phyloP scores from a whole-genome alignment of 2,329 filamentous ascomycete species.

The Epichloe gansuensis region DNA sequence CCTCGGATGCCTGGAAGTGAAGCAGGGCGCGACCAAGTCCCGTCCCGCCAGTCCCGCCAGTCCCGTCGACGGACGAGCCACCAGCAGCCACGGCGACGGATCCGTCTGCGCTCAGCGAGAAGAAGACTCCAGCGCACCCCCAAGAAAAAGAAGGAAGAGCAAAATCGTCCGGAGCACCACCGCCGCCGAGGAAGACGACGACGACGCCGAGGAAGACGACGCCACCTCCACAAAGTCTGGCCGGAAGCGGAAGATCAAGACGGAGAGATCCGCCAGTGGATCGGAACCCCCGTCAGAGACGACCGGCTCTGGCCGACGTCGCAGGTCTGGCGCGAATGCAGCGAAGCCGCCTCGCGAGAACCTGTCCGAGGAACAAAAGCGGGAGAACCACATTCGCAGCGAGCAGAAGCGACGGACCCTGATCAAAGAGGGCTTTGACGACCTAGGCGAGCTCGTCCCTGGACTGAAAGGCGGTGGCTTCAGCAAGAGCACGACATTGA shows the following conservation, averaged over 20 bases:
- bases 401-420: constrained; percentile 76
- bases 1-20: constrained; percentile 44
- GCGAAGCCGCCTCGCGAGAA: constrained; percentile 50
- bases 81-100: constrained; percentile 9
- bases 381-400: constrained; percentile 75
- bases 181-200: constrained; percentile 16
- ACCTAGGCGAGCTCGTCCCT: constrained; percentile 65
- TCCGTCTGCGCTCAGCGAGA: constrained; percentile 17
- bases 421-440: constrained; percentile 72
- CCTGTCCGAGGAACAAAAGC: constrained; percentile 67
- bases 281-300: constrained; percentile 22
- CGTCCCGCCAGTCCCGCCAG: constrained; percentile 34
- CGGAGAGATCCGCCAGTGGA: constrained; percentile 18
- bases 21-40: constrained; percentile 45
- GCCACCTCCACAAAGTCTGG: constrained; percentile 21
- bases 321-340: constrained; percentile 32
- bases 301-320: constrained; percentile 30
- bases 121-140: constrained; percentile 27
- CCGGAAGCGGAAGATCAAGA: constrained; percentile 36
- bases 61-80: constrained; percentile 24
- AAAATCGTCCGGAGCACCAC: constrained; percentile 30
- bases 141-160: constrained; percentile 43
- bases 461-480: constrained; percentile 60
- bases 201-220: constrained; percentile 26
- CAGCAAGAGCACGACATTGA: constrained; percentile 71